Base-by-base conservation (phyloP, 768 basidiomycete genomes). In the Suillus placidus region DNA sequence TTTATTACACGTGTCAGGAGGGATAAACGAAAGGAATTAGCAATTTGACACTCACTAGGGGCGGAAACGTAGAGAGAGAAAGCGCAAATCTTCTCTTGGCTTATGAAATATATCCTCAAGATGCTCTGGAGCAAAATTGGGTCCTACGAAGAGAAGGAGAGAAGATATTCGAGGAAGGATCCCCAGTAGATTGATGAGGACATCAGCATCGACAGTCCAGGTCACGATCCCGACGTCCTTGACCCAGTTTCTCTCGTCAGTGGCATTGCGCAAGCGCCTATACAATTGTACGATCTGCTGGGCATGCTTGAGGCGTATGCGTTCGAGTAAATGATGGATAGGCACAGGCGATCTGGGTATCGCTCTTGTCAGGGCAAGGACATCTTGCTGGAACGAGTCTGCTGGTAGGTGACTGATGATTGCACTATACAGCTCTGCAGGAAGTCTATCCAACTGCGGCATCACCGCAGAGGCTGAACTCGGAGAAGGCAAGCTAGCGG, bases 121-220 rank as follows among this genome's bases (percentile, higher is more conserved):
- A 75, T 94, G 91, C 68, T 95, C 93, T 2, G 94, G 94, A 0
- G 87, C 74, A 73, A 94, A 94, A 47, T 76, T 82, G 0, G 93
- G 88, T 0, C 95, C 95, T 67, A 96, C 81, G 74, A 87, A 87
- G 60, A 97, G 74, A 32, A 74, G 78, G 67, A 97, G 72, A 8
- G 78, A 77, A 32, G 75, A 73, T 23, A 92, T 68, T 23, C 78
- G 76, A 2, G 87, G 81, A 10, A 95, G 78, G 42, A 89, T 76
- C 26, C 78, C 74, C 23, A 95, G 68, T n/a, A 93, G 71, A 72
- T 91, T 92, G 71, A 89, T 82, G 49, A 93, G 78, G 16, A 92
- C 83, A 65, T 93, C 88, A 3, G 92, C 89, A 71, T 95, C 92
- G 35, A 87, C 87, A 8, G 72, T 80, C 91, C 92, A 95, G 16